Conservation (phyloP, 495 filamentous ascomycete genomes). For the Aspergillus funiculosus region DNA sequence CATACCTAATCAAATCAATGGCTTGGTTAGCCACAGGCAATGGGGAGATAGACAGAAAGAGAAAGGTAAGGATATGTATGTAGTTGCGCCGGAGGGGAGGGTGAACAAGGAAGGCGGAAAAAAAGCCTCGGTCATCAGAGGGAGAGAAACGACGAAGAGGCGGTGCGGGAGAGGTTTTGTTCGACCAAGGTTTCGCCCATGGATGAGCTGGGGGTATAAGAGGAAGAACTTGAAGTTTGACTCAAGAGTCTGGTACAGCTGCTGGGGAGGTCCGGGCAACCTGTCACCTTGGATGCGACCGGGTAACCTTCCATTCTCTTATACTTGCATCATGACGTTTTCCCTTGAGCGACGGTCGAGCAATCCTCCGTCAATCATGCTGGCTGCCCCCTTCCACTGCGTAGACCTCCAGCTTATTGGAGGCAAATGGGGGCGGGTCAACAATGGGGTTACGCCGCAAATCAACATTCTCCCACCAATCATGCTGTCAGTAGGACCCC, state of each 20-base stretch:
- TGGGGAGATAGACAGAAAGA: too few species aligned
- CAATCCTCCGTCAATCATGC: neutral
- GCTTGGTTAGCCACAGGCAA: too few species aligned
- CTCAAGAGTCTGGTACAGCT: too few species aligned
- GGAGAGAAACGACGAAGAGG: conserved; percentile 12
- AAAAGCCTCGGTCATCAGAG: too few species aligned
- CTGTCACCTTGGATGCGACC: conserved; percentile 13
- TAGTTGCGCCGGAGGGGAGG: too few species aligned
- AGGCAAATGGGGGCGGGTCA: conserved; percentile 21
- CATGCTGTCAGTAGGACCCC: conserved; percentile 21
- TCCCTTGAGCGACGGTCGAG: conserved; percentile 1
- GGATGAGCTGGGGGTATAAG: neutral
- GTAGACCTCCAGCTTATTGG: conserved; percentile 13
- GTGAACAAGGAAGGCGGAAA: too few species aligned
- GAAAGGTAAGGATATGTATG: too few species aligned
- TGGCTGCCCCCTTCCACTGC: conserved; percentile 5
- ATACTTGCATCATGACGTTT: conserved; percentile 22
- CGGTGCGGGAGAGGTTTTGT: neutral
- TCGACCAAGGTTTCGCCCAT: neutral
- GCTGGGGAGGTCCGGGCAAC: neutral
- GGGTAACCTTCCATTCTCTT: conserved; percentile 26
- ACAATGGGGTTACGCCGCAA: conserved; percentile 25
- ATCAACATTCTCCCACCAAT: conserved; percentile 35
- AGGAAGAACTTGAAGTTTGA: neutral
- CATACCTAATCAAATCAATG: too few species aligned